A percentile compares a stretch with the other conserved stretches of the same genome.
These are phyloP conservation scores for Drechslera avenae DNA, from an alignment of 2,329 filamentous ascomycete species.

Conservation along the genomic window DNA sequence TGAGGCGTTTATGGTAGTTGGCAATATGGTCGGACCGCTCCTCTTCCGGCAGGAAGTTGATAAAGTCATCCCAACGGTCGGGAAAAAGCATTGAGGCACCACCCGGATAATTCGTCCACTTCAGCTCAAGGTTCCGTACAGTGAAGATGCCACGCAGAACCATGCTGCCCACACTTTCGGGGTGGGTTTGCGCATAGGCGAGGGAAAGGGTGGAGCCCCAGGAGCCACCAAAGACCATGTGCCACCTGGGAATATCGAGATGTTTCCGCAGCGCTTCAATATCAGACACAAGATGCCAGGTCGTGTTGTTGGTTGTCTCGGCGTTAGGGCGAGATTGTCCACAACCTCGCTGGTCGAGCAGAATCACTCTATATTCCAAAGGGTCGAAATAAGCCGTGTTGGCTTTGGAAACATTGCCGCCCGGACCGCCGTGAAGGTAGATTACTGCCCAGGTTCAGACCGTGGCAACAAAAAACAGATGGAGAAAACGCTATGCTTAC, in stretches of 20 bases:
- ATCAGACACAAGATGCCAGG: conserved; percentile 52
- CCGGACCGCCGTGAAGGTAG: conserved; percentile 55
- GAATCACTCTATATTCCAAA: conserved; percentile 51
- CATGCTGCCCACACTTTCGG: conserved; percentile 47
- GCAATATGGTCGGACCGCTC: conserved; percentile 47
- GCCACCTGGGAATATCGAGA: conserved; percentile 52
- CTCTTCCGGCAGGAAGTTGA: conserved; percentile 45
- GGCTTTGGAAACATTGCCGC: conserved; percentile 42
- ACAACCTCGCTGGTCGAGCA: conserved; percentile 56
- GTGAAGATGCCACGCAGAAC: conserved; percentile 54
- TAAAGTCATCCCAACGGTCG: conserved; percentile 47
- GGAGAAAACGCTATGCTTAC: conserved; percentile 21
- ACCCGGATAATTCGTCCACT: conserved; percentile 41
- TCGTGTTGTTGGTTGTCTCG: conserved; percentile 53
- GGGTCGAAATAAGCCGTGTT: conserved; percentile 54
- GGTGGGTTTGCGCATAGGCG: conserved; percentile 53
- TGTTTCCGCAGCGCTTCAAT: conserved; percentile 53
- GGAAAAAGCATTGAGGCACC: conserved; percentile 47
- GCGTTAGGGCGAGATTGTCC: conserved; percentile 52
- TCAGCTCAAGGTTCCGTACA: conserved; percentile 44
- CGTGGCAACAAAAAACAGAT: not conserved
- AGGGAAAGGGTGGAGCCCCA: conserved; percentile 56
- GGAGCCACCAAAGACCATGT: conserved; percentile 55
- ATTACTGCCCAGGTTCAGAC: conserved; percentile 34
- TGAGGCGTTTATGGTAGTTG: conserved; percentile 51